Evolutionary conservation across 106 monocot species (phyloP), one percentile per base, ranked within the genome.

Genomic region (Ottelia alismoides): DNA sequence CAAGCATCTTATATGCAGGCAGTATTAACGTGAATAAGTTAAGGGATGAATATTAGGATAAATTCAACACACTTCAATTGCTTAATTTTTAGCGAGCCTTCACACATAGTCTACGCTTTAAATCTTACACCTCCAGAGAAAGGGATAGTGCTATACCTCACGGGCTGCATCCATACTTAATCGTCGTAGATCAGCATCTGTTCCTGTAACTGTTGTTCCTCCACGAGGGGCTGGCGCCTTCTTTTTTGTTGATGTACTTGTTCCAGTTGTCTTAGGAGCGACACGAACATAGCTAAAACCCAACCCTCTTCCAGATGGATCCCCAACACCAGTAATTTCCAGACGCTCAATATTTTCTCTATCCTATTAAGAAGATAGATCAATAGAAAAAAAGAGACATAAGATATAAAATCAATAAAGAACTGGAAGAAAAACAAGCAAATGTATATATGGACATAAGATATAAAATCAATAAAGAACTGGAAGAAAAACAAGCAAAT

Each of bases 151-250:
- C 40, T 16, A 25, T 79, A 98, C 96, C 89, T 98, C 96, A 27
- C 96, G 85, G 56, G 96, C 96, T 25, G 96, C 96, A 89, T 85
- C 96, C 96, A 98, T 98, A 69, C 96, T 98, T 55, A 98, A 70
- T 58, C 89, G 78, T 20, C 89, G 89, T 31, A 98, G 89, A 71
- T 98, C 96, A 47, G 96, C 96, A 82, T 98, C 96, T 28, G 96
- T 98, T 45, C 96, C 96, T 31, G 96, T 98, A 25, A 98, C 89
- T 17, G 96, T 78, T 64, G 85, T 72, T 58, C 79, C 67, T 30
- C 75, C 83, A 74, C 74, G 75, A 45, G 74, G 69, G 65, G 71
- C 67, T 68, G 82, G 65, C 46, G 76, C 59, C 60, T 98, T 98
- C 58, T 96, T 96, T 55, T 98, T 98, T 17, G 59, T 53, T n/a